Conservation (phyloP, 2,329 filamentous ascomycete genomes). For the Myrmaecium sp. region DNA sequence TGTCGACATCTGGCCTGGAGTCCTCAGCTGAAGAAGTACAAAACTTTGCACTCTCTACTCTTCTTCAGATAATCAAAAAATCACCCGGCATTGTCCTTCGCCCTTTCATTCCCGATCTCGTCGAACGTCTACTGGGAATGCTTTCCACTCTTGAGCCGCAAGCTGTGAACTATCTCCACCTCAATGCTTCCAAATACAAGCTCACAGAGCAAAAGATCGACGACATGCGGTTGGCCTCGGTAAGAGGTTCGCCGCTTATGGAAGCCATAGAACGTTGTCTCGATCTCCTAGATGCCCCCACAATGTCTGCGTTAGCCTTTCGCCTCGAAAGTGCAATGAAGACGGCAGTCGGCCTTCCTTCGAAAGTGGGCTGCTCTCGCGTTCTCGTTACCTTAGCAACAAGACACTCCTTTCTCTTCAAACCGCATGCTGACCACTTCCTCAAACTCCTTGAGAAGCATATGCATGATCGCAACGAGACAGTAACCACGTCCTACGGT, state of each 20-base stretch:
- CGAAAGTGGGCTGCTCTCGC: slow-evolving; percentile 79
- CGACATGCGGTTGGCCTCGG: slow-evolving; percentile 63
- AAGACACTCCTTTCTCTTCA: slow-evolving; percentile 57
- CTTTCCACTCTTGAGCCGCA: slow-evolving; percentile 81
- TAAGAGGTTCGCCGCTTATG: slow-evolving; percentile 75
- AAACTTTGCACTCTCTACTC: slow-evolving; percentile 58
- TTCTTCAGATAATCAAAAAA: slow-evolving; percentile 81
- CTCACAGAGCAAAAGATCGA: slow-evolving; percentile 82
- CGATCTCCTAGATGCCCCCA: slow-evolving; percentile 59
- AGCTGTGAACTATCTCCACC: slow-evolving; percentile 79
- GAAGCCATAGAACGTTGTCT: slow-evolving; percentile 83
- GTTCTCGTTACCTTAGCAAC: slow-evolving; percentile 75
- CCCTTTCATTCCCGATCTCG: slow-evolving; percentile 64
- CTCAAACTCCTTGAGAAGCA: slow-evolving; percentile 65
- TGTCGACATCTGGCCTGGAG: slow-evolving; percentile 79
- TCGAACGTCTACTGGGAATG: slow-evolving; percentile 64
- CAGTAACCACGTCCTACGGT: slow-evolving; percentile 79
- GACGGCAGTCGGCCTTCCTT: slow-evolving; percentile 74
- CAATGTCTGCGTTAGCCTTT: slow-evolving; percentile 59
- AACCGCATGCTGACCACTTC: slow-evolving; percentile 57
- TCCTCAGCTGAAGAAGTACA: slow-evolving; percentile 79
- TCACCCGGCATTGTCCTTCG: slow-evolving; percentile 58
- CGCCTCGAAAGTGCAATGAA: slow-evolving; percentile 67
- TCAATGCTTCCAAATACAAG: slow-evolving; percentile 70
- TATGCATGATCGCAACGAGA: slow-evolving; percentile 81